Percentiles rank a stretch among this genome's conserved stretches.
phyloP scores from a whole-genome alignment of 352 stramenopile genomes.

The Pythium vanterpoolii region DNA sequence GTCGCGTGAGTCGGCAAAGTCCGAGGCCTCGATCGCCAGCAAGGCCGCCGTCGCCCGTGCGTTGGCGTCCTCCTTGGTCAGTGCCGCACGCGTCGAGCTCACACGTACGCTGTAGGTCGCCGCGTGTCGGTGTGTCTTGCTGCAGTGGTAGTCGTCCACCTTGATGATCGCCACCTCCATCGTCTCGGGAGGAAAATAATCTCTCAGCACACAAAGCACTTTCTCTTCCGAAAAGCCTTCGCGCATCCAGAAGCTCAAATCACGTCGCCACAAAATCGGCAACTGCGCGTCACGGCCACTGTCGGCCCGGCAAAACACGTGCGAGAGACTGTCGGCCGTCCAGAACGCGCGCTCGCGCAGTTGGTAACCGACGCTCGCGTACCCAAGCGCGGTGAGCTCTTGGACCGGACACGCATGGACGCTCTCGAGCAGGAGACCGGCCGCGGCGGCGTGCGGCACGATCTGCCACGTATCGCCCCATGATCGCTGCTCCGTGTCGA shows the following conservation, averaged over 20 bases:
- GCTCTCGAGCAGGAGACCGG: conserved; percentile 51
- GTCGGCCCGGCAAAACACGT: conserved; percentile 63
- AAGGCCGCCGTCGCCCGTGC: conserved; percentile 33
- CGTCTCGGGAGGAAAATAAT: conserved; percentile 37
- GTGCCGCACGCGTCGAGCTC: conserved; percentile 30
- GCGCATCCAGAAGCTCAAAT: conserved; percentile 76
- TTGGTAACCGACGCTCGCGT: conserved; percentile 80
- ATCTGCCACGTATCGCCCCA: conserved; percentile 83
- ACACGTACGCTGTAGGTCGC: conserved; percentile 61
- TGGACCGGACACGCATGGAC: conserved; percentile 68
- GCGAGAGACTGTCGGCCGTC: conserved; percentile 57
- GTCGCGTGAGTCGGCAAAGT: conserved; percentile 53
- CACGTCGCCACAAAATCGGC: conserved; percentile 58
- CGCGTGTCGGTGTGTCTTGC: conserved; percentile 43
- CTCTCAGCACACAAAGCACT: conserved; percentile 32
- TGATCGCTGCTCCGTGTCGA: conserved; percentile 54
- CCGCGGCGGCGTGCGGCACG: conserved; percentile 53
- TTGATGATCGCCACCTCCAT: conserved; percentile 36
- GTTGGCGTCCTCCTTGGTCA: conserved; percentile 57
- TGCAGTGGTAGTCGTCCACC: conserved; percentile 62
- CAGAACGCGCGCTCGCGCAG: conserved; percentile 73
- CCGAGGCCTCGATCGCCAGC: conserved; percentile 42
- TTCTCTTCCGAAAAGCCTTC: conserved; percentile 59
- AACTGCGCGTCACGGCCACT: conserved; percentile 39
- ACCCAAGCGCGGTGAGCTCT: conserved; percentile 53